Evolutionary conservation across 768 basidiomycete genomes (phyloP).

Genomic region (Mycena alexandri): DNA sequence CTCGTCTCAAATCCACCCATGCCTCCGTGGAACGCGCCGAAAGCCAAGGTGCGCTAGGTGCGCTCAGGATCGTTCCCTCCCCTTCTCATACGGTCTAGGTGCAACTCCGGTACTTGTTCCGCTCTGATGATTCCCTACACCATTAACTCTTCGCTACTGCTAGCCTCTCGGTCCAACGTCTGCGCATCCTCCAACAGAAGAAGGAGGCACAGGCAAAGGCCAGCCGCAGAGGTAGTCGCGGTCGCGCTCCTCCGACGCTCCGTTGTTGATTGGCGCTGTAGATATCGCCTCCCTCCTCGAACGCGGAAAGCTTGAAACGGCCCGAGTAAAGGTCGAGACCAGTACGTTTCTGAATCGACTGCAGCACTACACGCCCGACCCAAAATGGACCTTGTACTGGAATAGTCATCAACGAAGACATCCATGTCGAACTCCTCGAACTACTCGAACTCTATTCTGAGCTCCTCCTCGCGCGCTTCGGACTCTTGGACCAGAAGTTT

Average conservation of each 20-base stretch:
- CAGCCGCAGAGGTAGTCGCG: conserved; percentile 64
- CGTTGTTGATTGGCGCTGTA: conserved; percentile 13
- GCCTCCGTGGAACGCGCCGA: conserved; percentile 72
- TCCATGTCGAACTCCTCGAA: conserved; percentile 90
- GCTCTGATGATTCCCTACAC: conserved; percentile 21
- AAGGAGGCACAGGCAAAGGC: conserved; percentile 83
- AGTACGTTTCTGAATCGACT: conserved; percentile 62
- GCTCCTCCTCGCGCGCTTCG: conserved; percentile 92
- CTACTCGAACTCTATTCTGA: conserved; percentile 96
- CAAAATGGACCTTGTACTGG: conserved; percentile 16
- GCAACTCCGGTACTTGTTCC: conserved; percentile 55
- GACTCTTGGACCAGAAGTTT: conserved; percentile 90
- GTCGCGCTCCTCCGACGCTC: not conserved
- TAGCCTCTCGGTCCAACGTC: conserved; percentile 87
- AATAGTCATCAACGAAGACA: conserved; percentile 86
- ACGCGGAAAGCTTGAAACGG: conserved; percentile 85
- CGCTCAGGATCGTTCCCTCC: conserved; percentile 1
- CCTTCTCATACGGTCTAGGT: conserved; percentile 47
- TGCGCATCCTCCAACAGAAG: conserved; percentile 92
- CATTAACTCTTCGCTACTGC: conserved; percentile 22
- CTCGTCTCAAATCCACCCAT: conserved; percentile 39
- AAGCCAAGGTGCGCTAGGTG: conserved; percentile 62
- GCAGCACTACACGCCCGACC: conserved; percentile 23
- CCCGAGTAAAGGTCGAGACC: conserved; percentile 87
- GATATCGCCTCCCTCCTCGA: conserved; percentile 85